Conservation (phyloP, 371 early-diverging fungal genomes). For the Syncephalis plumigaleata region DNA sequence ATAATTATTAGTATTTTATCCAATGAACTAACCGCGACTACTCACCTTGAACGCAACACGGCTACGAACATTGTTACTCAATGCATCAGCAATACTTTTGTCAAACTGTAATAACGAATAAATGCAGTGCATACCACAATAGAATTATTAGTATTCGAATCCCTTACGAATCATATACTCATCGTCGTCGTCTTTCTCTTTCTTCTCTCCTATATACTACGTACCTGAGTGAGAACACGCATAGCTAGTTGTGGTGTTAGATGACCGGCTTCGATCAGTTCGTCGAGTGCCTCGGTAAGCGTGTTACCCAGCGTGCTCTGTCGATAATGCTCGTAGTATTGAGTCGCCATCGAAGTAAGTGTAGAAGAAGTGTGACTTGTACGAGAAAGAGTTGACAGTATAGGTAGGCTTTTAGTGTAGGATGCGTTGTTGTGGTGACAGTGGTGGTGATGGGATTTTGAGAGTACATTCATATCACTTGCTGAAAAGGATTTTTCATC, state of each 20-base stretch:
- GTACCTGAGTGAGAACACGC: slow-evolving; percentile 69
- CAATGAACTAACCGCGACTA: neutral
- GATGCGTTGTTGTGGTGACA: too few species aligned
- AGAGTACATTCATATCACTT: too few species aligned
- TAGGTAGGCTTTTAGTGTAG: too few species aligned
- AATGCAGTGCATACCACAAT: neutral
- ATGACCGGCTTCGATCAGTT: slow-evolving; percentile 75
- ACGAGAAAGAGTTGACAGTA: too few species aligned
- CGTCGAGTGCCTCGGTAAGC: slow-evolving; percentile 90
- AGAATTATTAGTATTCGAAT: too few species aligned
- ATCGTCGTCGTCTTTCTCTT: neutral
- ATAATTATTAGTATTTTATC: neutral
- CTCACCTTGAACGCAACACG: slow-evolving; percentile 47
- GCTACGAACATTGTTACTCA: slow-evolving; percentile 38
- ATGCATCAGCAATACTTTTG: slow-evolving; percentile 51
- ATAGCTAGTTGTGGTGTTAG: slow-evolving; percentile 92
- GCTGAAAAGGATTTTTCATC: too few species aligned
- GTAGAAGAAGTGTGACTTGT: neutral
- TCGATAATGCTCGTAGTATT: slow-evolving; percentile 11
- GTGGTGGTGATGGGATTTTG: too few species aligned
- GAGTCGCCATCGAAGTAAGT: neutral
- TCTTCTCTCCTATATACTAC: slow-evolving; percentile 5
- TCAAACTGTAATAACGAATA: slow-evolving; percentile 35
- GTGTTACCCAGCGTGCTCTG: slow-evolving; percentile 51
- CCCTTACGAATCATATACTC: too few species aligned